Conservation (phyloP, 31 red algal species). For the Pterothamnion heteromorphum region DNA sequence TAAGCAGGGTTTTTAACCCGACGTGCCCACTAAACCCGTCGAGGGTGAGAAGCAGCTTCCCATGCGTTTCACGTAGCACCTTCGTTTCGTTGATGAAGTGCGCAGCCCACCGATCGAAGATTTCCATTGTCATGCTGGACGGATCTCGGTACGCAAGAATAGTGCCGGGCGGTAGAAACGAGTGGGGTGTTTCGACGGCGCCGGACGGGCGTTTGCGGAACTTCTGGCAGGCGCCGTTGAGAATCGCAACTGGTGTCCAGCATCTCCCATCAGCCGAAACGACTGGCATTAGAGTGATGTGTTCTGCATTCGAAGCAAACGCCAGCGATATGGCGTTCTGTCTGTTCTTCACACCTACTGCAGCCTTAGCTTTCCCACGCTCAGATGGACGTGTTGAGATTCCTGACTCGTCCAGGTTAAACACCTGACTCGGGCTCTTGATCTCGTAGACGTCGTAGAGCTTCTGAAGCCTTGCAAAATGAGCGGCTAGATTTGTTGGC, state of each 20-base stretch:
- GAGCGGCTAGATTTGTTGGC: neutral
- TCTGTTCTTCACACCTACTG: neutral
- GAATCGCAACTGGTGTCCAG: neutral
- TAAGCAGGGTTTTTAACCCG: neutral
- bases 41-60: conserved; percentile 22
- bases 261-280: conserved; percentile 22
- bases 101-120: conserved; percentile 25
- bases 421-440: neutral
- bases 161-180: neutral
- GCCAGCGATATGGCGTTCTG: neutral
- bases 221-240: neutral
- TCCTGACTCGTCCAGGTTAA: conserved; percentile 37
- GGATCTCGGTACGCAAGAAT: neutral
- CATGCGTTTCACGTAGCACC: neutral
- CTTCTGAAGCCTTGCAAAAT: neutral
- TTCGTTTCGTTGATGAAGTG: conserved; percentile 41
- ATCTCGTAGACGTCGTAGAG: conserved; percentile 20
- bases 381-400: neutral
- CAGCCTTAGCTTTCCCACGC: neutral
- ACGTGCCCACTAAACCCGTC: conserved; percentile 43
- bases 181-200: neutral
- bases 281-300: conserved; percentile 49
- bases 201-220: neutral
- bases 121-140: conserved; percentile 8
- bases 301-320: neutral